Evolutionary conservation across 495 filamentous ascomycete species (phyloP), one percentile per base, ranked within the genome.

Genomic region (Penicillium psychrofluorescens): DNA sequence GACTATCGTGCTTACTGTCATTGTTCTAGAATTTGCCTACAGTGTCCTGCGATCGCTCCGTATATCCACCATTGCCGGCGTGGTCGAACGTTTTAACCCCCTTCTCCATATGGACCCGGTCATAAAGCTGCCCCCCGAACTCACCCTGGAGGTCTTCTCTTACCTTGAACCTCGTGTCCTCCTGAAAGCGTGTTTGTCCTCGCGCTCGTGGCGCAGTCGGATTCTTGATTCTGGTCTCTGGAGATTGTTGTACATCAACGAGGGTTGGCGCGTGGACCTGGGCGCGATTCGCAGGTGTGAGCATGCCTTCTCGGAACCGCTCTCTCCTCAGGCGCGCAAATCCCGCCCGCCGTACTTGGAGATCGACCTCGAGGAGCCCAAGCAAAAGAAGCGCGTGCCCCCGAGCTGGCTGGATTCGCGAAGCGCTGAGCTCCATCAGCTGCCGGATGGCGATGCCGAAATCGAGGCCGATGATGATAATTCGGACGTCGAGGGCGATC

Each of bases 91-190:
- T 35, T 68, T 95, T 12, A 80, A 83, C 37, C 86, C 84, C 7
- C 78, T 87, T 6, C 81, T 95, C 16, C 89, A 96, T 62, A 88
- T 95, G 66, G 88, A 98, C 65, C 95, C 95, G 36, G 77, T 95
- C 29, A 65, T 79, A 45, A 80, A 86, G 54, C 78, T 98, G 8
- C 92, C 92, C 0, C 79, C 86, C 1, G 92, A 98, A 59, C 79
- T 97, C 44, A 90, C 85, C 39, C 81, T 89, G 42, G 82, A 92
- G 53, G 83, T 96, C 11, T 83, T 97, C 34, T 85, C 84, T 29
- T 95, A 87, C 56, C 79, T 98, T 29, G 82, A 88, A 33, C 80
- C 87, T 1, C 58, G 76, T 11, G 85, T 85, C 7, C 74, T 98
- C 34, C 68, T 96, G 43, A 80, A 78, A 44, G 85, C 89, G 7